These are phyloP conservation scores for Malus asiatica DNA, from an alignment of 306 rosid genomes.

Conservation along the genomic window DNA sequence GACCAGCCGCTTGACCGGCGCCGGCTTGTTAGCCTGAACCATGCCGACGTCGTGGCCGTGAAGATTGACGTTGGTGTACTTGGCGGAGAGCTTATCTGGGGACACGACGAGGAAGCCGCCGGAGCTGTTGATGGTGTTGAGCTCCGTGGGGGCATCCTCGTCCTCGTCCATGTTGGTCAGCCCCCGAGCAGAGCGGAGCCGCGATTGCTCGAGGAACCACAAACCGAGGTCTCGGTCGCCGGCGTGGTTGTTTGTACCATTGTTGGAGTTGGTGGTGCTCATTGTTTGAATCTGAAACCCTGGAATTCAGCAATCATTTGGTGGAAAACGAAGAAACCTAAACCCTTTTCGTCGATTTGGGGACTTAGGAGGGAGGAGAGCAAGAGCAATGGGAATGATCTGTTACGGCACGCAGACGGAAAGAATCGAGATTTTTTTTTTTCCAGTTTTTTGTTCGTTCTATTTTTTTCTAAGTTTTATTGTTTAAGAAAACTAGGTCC, in stretches of 20 bases:
- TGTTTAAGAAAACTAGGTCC: too few species aligned
- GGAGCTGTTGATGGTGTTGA: conserved; percentile 85
- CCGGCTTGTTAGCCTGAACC: conserved; percentile 72
- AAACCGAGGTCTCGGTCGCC: conserved; percentile 45
- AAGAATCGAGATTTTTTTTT: neutral
- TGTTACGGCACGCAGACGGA: neutral
- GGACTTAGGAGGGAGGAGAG: neutral
- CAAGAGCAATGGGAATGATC: neutral
- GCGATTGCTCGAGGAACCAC: conserved; percentile 56
- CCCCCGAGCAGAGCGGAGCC: conserved; percentile 30
- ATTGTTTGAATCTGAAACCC: conserved; percentile 34
- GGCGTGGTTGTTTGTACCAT: neutral
- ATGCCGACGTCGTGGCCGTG: conserved; percentile 98
- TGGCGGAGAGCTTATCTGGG: conserved; percentile 77
- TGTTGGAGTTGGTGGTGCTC: conserved; percentile 28
- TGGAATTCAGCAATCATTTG: conserved; percentile 28
- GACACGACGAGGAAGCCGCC: conserved; percentile 81
- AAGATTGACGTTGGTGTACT: conserved; percentile 60
- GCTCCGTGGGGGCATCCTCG: conserved; percentile 72
- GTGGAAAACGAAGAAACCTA: neutral
- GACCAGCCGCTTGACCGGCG: conserved; percentile 69
- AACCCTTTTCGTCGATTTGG: neutral
- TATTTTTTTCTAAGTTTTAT: neutral
- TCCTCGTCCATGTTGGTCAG: conserved; percentile 44
- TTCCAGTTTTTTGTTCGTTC: neutral